Base-by-base conservation (phyloP, 176 grass and related monocot genomes). In the Oropetium thomaeum region DNA sequence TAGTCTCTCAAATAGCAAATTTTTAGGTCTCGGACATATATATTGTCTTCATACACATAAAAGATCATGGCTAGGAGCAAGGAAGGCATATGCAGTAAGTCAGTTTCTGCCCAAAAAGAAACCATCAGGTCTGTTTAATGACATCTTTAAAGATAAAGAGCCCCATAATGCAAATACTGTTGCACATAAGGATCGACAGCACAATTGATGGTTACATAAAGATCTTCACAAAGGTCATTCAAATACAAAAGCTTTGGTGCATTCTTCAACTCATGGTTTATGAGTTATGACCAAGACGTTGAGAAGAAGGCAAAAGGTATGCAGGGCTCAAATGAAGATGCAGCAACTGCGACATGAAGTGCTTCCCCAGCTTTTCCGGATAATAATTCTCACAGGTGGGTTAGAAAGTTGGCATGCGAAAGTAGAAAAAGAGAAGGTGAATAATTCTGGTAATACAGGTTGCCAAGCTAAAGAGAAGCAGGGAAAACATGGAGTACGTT, bases 371-470 rank as follows among this genome's bases (percentile, higher is more conserved):
- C 75, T 88, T 84, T 84, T 20, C 44, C 43, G 26, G 54, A 30
- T 74, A 79, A 83, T 88, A 69, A 84, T 88, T 69, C 43, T 6
- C 41, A 74, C 52, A 66, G 44, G 78, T 83, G 85, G 80, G 52
- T 67, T 78, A 83, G 80, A 87, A 83, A 87, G 85, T 83, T 83
- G 63, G 28, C 45, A 65, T 75, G 81, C 62, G 58, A 4, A 88
- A 84, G 76, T 70, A 58, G 85, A 64, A 80, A 88, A 88, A 65
- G 65, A 63, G 17, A 25, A 3, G 35, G 27, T 33, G 64, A 44
- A 44, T 69, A 44, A 79, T 79, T 79, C 76, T 43, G 51, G 76
- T 69, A 48, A 80, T 70, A 70, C 81, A 13, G 31, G 70, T 75
- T 75, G 81, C 64, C 70, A 70, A 80, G 71, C 30, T 58, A 70